Percentiles rank a stretch among this genome's conserved stretches.
Conservation (phyloP, 805 yeast genomes). For the Yamadazyma laniorum region DNA sequence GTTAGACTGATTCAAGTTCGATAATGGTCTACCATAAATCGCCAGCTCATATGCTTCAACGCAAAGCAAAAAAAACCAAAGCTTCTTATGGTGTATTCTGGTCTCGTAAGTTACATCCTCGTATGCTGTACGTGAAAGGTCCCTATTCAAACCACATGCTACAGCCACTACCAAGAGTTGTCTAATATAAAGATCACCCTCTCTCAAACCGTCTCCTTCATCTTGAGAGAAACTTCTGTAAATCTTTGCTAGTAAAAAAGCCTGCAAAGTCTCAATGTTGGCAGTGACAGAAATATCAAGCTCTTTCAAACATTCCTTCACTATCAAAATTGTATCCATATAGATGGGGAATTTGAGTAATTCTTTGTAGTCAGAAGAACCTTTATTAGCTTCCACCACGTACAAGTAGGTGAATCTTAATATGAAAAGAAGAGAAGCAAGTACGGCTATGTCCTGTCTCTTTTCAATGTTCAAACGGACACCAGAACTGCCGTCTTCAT, state of each 20-base stretch:
- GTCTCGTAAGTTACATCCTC: too few species aligned
- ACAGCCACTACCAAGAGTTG: constrained; percentile 42
- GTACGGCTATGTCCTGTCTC: constrained; percentile 25
- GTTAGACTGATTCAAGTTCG: constrained; percentile 5
- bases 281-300: constrained; percentile 45
- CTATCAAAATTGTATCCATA: constrained; percentile 38
- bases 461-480: constrained; percentile 8
- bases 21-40: constrained; percentile 11
- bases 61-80: constrained; percentile 11
- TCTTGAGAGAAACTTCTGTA: constrained; percentile 60
- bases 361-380: constrained; percentile 1
- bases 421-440: constrained; percentile 35
- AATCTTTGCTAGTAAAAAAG: constrained; percentile 54
- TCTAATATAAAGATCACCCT: constrained; percentile 23
- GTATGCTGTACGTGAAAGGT: too few species aligned
- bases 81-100: constrained; percentile 8
- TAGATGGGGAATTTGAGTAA: constrained; percentile 42
- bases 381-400: neutral
- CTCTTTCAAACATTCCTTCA: constrained; percentile 50
- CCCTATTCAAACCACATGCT: constrained; percentile 48
- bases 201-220: constrained; percentile 42
- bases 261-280: constrained; percentile 53
- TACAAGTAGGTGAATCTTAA: constrained; percentile 39
- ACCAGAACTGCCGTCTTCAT: constrained; percentile 3
- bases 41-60: constrained; percentile 11